Evolutionary conservation across 2,329 filamentous ascomycete genomes (phyloP), one percentile per base, ranked within the genome.

Genomic region (Kalaharituber pfeilii): DNA sequence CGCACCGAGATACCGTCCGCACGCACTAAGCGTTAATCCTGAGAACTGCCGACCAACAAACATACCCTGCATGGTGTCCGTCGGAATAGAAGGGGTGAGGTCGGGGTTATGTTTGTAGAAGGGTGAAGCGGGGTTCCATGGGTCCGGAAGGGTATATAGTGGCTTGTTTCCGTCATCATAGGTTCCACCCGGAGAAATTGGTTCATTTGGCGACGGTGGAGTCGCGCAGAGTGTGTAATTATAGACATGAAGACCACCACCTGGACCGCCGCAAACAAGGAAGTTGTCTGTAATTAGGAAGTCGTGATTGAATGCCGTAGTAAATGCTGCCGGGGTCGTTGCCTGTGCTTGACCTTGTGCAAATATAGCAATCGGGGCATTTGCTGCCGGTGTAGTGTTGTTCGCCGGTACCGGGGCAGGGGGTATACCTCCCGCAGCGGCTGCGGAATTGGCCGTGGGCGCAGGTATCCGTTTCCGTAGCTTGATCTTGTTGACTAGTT

Each of bases 241-340:
- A 54, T 52, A 59, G n/a, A 59, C 54, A 9, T 60, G 45, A 15
- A 62, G 53, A 11, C 56, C 60, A 25, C 56, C 60, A 42, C 63
- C 63, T 47, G 62, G 59, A 33, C 62, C 62, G 18, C 63, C 63
- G 24, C 62, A 65, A 20, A 65, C 58, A 33, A 64, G 60, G 27
- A 60, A 51, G 9, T 59, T 64, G 33, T 65, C 63, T 6, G 63
- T 65, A 20, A 65, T 51, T 22, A 65, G 58, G 49, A 65, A 65
- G 47, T 63, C 60, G 39, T 63, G 62, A 20, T 62, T 60, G 50
- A 64, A 62, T 1, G 62, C 62, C 5, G 63, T 63, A 4, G 63
- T 65, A 33, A 63, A 62, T 42, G 56, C 47, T 5, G 57, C 30
- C 5, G 18, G 24, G 1, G 44, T 29, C 13, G 42, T 47, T 13